Evolutionary conservation across 768 basidiomycete species (phyloP).

Genomic region (Russula virescens): DNA sequence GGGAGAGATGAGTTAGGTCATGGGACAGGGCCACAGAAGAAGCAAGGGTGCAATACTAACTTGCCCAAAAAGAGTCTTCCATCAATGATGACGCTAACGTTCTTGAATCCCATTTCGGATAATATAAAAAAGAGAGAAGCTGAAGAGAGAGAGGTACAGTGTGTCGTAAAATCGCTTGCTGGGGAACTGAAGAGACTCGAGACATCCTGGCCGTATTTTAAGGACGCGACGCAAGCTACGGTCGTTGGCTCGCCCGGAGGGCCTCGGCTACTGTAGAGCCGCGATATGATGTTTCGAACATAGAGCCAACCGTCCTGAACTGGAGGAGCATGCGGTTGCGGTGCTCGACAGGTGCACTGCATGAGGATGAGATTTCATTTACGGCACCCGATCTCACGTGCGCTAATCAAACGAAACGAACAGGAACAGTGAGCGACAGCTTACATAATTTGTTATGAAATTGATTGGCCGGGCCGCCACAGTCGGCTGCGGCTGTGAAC

Average conservation of each 20-base stretch:
- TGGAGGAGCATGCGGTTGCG: constrained; percentile 2
- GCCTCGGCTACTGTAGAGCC: constrained; percentile 12
- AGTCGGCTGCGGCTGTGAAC: constrained; percentile 19
- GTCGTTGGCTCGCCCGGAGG: constrained; percentile 5
- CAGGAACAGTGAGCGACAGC: not conserved
- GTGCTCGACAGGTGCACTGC: not conserved
- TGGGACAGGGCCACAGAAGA: constrained; percentile 10
- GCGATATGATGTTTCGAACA: constrained; percentile 5
- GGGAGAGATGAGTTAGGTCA: not conserved
- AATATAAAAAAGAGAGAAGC: not conserved
- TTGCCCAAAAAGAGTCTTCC: constrained; percentile 69
- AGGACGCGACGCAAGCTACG: not conserved
- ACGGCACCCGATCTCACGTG: constrained; percentile 1
- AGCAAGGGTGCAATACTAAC: constrained; percentile 40
- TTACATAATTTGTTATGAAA: not conserved
- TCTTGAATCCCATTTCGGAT: constrained; percentile 26
- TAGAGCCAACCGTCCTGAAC: not conserved
- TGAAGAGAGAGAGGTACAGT: not conserved
- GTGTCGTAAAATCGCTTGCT: not conserved
- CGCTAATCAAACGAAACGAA: constrained; percentile 8
- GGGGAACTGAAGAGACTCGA: not conserved
- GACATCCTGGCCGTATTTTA: constrained; percentile 17
- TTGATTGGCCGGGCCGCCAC: not conserved
- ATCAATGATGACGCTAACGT: constrained; percentile 56
- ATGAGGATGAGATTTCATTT: not conserved